phyloP scores from a whole-genome alignment of 2,329 filamentous ascomycete genomes.

The Paracorniculantispora psalliotae region DNA sequence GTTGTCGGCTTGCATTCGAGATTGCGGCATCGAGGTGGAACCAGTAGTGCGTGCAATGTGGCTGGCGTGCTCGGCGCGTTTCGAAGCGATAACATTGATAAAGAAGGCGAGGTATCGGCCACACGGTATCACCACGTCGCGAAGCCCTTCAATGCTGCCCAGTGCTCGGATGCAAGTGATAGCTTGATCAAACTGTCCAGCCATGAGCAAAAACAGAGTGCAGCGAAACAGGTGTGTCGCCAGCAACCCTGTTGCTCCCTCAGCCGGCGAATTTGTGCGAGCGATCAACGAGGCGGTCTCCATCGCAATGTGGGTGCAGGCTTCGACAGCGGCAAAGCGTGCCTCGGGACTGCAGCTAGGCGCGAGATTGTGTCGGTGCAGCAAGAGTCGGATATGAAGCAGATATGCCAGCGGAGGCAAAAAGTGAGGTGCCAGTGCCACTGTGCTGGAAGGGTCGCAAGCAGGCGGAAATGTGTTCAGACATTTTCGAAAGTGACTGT shows the following conservation, averaged over 20 bases:
- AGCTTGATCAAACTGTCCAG: slow-evolving; percentile 68
- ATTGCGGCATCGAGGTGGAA: slow-evolving; percentile 28
- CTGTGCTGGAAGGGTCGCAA: slow-evolving; percentile 62
- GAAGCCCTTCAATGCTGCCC: slow-evolving; percentile 62
- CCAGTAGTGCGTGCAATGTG: slow-evolving; percentile 28
- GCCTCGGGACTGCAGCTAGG: slow-evolving; percentile 62
- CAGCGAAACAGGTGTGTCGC: slow-evolving; percentile 86
- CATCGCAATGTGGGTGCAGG: slow-evolving; percentile 67
- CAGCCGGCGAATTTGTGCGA: slow-evolving; percentile 55
- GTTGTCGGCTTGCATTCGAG: slow-evolving; percentile 29
- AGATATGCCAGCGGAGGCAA: slow-evolving; percentile 73
- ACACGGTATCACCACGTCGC: slow-evolving; percentile 71
- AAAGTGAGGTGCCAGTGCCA: slow-evolving; percentile 66
- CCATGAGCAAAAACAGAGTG: slow-evolving; percentile 71
- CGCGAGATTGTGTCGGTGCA: slow-evolving; percentile 84
- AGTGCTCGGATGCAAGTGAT: slow-evolving; percentile 67
- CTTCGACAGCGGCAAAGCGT: slow-evolving; percentile 67
- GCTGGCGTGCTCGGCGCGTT: slow-evolving; percentile 42
- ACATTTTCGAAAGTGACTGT: slow-evolving; percentile 73
- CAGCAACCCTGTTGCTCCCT: slow-evolving; percentile 67
- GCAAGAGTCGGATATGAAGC: slow-evolving; percentile 74
- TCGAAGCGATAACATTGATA: slow-evolving; percentile 57
- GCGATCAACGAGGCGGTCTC: slow-evolving; percentile 76
- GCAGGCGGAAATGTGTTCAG: slow-evolving; percentile 69
- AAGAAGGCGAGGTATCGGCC: slow-evolving; percentile 83